These are phyloP conservation scores for Suhomyces vadensis DNA, from an alignment of 805 yeast genomes.

Conservation along the genomic window DNA sequence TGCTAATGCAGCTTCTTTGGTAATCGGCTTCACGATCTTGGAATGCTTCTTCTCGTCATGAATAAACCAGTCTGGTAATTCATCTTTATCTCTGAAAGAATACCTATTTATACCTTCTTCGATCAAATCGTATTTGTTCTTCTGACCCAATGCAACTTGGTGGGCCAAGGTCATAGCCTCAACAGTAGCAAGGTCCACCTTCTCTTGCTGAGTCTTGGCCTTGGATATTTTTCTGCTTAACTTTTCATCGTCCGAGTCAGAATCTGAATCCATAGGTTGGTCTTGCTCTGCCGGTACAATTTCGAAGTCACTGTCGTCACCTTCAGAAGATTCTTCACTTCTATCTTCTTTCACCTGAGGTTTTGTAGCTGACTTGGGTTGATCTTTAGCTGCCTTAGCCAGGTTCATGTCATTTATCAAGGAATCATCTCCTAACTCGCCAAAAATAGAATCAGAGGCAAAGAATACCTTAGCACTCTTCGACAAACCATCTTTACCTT, in stretches of 20 bases:
- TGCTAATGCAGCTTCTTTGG: slow-evolving; percentile 71
- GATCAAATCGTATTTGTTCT: slow-evolving; percentile 77
- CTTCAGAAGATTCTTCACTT: slow-evolving; percentile 44
- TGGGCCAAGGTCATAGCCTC: slow-evolving; percentile 99
- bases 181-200: slow-evolving; percentile 83
- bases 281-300: slow-evolving; percentile 31
- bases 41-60: slow-evolving; percentile 91
- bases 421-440: slow-evolving; percentile 48
- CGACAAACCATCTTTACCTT: slow-evolving; percentile 33
- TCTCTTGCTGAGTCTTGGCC: slow-evolving; percentile 53
- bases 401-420: slow-evolving; percentile 43
- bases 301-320: slow-evolving; percentile 44
- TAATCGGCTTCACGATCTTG: slow-evolving; percentile 84
- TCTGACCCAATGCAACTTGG: slow-evolving; percentile 87
- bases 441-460: slow-evolving; percentile 42
- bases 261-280: slow-evolving; percentile 42
- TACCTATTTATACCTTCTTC: slow-evolving; percentile 92
- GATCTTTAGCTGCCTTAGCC: slow-evolving; percentile 9
- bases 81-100: slow-evolving; percentile 87
- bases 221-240: slow-evolving; percentile 35
- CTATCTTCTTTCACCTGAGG: slow-evolving; percentile 11
- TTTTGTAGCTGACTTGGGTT: slow-evolving; percentile 17
- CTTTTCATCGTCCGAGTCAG: slow-evolving; percentile 54
- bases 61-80: slow-evolving; percentile 94
- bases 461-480: slow-evolving; percentile 40